A percentile compares a stretch with the other conserved stretches of the same genome.
Evolutionary conservation across 1,284 basidiomycete species (phyloP).

Genomic region (Abortiporus biennis): DNA sequence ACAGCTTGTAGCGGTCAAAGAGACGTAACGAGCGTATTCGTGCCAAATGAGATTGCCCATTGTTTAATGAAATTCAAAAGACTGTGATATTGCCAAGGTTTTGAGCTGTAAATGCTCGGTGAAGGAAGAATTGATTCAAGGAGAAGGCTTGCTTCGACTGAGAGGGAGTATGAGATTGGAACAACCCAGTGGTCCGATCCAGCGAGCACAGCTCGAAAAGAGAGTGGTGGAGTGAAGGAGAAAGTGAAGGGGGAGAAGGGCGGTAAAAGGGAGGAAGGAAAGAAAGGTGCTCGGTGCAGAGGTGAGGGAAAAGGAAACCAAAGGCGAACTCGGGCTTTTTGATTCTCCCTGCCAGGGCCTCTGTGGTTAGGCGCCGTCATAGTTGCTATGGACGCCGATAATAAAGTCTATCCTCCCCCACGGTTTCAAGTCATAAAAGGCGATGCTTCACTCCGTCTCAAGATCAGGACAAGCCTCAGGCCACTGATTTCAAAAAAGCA

Average conservation of each 20-base stretch:
- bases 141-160: slow-evolving; percentile 23
- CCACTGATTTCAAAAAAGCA: no score
- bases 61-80: slow-evolving; percentile 13
- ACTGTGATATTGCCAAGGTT: slow-evolving; percentile 13
- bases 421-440: no score
- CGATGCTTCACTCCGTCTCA: no score
- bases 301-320: slow-evolving; percentile 13
- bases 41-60: slow-evolving; percentile 87
- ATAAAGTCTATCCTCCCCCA: no score
- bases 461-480: no score
- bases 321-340: not conserved
- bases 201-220: slow-evolving; percentile 51
- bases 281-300: slow-evolving; percentile 17
- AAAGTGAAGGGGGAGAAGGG: slow-evolving; percentile 21
- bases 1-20: slow-evolving; percentile 73
- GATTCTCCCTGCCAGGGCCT: slow-evolving; percentile 1
- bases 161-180: slow-evolving; percentile 19
- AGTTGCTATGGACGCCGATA: no score
- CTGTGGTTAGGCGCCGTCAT: no score
- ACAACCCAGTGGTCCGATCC: slow-evolving; percentile 15
- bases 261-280: slow-evolving; percentile 18
- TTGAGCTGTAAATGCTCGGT: slow-evolving; percentile 9
- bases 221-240: slow-evolving; percentile 12
- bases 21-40: slow-evolving; percentile 68
- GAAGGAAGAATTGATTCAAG: slow-evolving; percentile 11